A percentile compares a stretch with the other conserved stretches of the same genome.
Conservation (phyloP, 352 stramenopile genomes). For the Albugo laibachii region DNA sequence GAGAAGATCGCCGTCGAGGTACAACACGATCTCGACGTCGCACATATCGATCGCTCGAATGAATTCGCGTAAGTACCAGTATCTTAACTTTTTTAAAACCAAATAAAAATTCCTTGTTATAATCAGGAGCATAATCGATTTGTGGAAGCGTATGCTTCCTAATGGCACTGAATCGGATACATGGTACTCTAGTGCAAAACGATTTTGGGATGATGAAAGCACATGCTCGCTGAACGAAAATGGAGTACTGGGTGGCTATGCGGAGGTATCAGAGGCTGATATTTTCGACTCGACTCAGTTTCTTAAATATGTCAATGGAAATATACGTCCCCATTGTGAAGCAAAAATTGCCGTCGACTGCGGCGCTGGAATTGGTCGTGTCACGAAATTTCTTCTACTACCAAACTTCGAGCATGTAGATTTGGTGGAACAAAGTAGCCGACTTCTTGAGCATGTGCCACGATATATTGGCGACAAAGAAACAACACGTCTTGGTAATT, state of each 20-base stretch:
- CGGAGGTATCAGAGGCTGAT: constrained; percentile 63
- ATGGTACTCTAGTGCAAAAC: constrained; percentile 56
- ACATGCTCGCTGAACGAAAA: constrained; percentile 86
- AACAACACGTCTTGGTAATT: constrained; percentile 29
- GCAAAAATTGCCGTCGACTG: constrained; percentile 47
- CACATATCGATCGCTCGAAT: too few species aligned
- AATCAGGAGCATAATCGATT: too few species aligned
- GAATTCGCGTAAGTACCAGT: too few species aligned
- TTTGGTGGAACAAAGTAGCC: constrained; percentile 86
- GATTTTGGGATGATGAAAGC: constrained; percentile 73
- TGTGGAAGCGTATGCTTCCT: background rate
- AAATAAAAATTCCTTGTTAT: too few species aligned
- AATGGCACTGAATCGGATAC: constrained; percentile 7
- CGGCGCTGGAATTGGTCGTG: constrained; percentile 85
- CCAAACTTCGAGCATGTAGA: constrained; percentile 79
- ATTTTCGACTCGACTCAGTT: constrained; percentile 41
- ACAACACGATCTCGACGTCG: too few species aligned
- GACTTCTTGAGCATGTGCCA: constrained; percentile 73
- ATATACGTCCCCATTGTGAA: constrained; percentile 23
- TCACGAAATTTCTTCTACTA: constrained; percentile 87
- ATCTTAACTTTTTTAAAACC: too few species aligned
- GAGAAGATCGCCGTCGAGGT: too few species aligned
- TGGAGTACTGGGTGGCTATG: constrained; percentile 86
- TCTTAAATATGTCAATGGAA: constrained; percentile 26
- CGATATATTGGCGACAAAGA: constrained; percentile 62